Evolutionary conservation across 2,329 filamentous ascomycete genomes (phyloP), one percentile per base, ranked within the genome.

Genomic region (Pseudogymnoascus destructans): DNA sequence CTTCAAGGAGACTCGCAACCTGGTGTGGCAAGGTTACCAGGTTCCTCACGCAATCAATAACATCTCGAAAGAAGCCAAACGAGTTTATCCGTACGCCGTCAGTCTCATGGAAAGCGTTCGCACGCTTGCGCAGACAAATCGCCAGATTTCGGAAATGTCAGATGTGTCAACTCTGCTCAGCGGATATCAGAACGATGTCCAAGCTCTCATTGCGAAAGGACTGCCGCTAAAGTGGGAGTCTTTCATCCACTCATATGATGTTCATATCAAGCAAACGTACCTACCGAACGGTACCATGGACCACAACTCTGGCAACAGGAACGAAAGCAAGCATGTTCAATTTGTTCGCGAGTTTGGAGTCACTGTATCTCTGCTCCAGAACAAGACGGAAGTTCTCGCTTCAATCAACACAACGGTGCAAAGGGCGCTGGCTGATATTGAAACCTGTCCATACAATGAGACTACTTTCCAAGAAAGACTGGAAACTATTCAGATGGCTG

Each of bases 71-170:
- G 93, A 98, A 70, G 95, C 93, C n/a, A 95, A 96, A 73, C 83
- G 93, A 57, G 93, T 98, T 3, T 99, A 99, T 66, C 93, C 93
- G 0, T 98, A 95, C 68, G 93, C 95, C 21, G 91, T 98, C 63
- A 97, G 91, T 68, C 74, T 99, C 64, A 98, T 98, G 90, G 93
- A 99, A 73, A 97, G 90, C 67, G 89, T 97, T n/a, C 82, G 91
- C 60, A 97, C 90, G 0, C 86, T 95, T 63, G 81, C 89, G 1
- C 92, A 97, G 72, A 96, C 90, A 0, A 85, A 86, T 65, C 84
- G 89, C 27, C 83, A 87, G 56, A 95, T 98, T 60, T 77, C 82
- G 15, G 82, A 86, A 58, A 92, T 98, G 88, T 81, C 85, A 9
- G 87, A 92, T 64, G 90, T 96, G 59, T 83, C 90, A 0, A 85